phyloP scores from a whole-genome alignment of 225 moss, liverwort and hornwort genomes.

The Climacium dendroides region DNA sequence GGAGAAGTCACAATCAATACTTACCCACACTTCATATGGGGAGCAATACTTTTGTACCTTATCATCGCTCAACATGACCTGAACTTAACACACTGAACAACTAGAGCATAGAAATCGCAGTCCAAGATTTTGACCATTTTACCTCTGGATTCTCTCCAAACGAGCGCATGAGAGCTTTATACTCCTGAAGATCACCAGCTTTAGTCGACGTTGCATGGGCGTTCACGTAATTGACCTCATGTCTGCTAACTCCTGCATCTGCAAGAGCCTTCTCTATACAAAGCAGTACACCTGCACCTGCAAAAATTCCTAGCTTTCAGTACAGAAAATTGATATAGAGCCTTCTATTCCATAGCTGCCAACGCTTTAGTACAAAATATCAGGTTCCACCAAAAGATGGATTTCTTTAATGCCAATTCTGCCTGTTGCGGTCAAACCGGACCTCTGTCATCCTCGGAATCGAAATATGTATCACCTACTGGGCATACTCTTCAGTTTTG shows the following conservation, averaged over 20 bases:
- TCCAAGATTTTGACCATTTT: background rate
- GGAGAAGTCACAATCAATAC: background rate
- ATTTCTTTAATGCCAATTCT: background rate
- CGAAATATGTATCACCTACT: background rate
- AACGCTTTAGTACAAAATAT: background rate
- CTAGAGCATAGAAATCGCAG: background rate
- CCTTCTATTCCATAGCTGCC: background rate
- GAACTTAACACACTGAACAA: background rate
- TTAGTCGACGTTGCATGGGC: slow-evolving; percentile 90
- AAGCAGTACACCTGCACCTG: slow-evolving; percentile 81
- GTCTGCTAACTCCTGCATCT: slow-evolving; percentile 60
- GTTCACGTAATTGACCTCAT: slow-evolving; percentile 88
- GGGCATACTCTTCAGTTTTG: background rate
- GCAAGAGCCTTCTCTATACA: slow-evolving; percentile 90
- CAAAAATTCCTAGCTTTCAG: background rate
- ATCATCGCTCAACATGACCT: background rate
- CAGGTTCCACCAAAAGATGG: background rate
- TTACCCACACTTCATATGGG: background rate
- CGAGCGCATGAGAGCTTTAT: slow-evolving; percentile 80
- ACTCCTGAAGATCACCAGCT: slow-evolving; percentile 92
- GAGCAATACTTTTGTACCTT: background rate
- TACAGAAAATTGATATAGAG: background rate
- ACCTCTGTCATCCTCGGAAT: background rate
- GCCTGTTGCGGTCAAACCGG: background rate
- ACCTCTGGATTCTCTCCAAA: slow-evolving; percentile 86